These are phyloP conservation scores for Aspergillus candidus DNA, from an alignment of 2,329 filamentous ascomycete genomes.

Conservation along the genomic window DNA sequence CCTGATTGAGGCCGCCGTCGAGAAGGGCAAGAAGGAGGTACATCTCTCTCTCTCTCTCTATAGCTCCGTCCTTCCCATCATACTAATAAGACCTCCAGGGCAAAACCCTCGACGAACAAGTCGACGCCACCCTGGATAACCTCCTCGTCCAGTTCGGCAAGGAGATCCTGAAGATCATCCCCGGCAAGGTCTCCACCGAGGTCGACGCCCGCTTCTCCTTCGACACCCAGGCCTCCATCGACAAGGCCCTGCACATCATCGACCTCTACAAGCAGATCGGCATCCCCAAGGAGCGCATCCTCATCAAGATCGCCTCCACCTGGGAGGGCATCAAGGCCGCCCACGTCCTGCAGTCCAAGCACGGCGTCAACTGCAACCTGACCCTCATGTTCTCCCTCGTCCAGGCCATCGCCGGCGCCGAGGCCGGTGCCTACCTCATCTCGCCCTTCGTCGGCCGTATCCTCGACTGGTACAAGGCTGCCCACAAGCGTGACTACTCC, in stretches of 20 bases:
- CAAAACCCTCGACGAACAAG: slow-evolving; percentile 66
- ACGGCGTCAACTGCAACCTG: slow-evolving; percentile 97
- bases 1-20: slow-evolving; percentile 79
- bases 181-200: slow-evolving; percentile 98
- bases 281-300: slow-evolving; percentile 84
- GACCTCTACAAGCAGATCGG: slow-evolving; percentile 94
- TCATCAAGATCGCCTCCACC: slow-evolving; percentile 99
- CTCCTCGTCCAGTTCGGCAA: slow-evolving; percentile 97
- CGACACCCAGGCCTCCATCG: slow-evolving; percentile 81
- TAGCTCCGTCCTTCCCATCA: neutral
- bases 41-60: slow-evolving; percentile 37
- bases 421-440: slow-evolving; percentile 95
- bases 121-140: slow-evolving; percentile 84
- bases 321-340: slow-evolving; percentile 99
- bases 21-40: slow-evolving; percentile 69
- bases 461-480: slow-evolving; percentile 98
- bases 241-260: slow-evolving; percentile 97
- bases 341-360: slow-evolving; percentile 89
- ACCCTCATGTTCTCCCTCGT: slow-evolving; percentile 96
- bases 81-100: slow-evolving; percentile 35
- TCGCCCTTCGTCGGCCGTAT: slow-evolving; percentile 99
- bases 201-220: slow-evolving; percentile 96
- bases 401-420: slow-evolving; percentile 92
- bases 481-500: slow-evolving; percentile 86
- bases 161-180: slow-evolving; percentile 94